These are phyloP conservation scores for Bryoerythrophyllum caledonicum DNA, from an alignment of 225 moss, liverwort and hornwort species.

Conservation along the genomic window DNA sequence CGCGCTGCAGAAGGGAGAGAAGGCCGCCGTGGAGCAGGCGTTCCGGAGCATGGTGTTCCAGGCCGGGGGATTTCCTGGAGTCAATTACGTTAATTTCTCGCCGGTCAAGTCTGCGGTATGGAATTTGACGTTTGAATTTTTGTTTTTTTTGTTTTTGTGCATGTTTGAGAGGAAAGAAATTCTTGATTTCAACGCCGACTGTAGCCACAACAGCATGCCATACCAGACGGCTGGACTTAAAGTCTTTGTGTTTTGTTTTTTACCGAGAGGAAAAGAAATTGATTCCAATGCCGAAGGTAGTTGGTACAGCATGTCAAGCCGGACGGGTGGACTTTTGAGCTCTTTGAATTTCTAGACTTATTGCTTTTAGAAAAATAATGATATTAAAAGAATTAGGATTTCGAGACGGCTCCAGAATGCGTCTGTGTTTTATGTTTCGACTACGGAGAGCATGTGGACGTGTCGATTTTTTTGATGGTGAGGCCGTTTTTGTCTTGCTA, in stretches of 20 bases:
- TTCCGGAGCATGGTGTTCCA: constrained; percentile 61
- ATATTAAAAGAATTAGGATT: background rate
- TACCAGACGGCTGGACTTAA: background rate
- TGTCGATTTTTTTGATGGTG: constrained; percentile 14
- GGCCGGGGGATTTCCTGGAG: constrained; percentile 54
- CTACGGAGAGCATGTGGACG: background rate
- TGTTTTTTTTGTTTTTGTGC: background rate
- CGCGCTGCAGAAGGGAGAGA: constrained; percentile 59
- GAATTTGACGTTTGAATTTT: background rate
- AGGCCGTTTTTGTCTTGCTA: background rate
- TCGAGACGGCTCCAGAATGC: background rate
- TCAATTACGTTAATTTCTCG: constrained; percentile 62
- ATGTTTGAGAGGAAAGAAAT: no score
- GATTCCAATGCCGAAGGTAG: no score
- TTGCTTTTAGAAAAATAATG: background rate
- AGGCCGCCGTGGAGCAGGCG: constrained; percentile 56
- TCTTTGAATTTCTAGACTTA: no score
- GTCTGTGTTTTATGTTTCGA: background rate
- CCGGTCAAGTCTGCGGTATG: constrained; percentile 54
- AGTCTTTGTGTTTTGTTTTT: background rate
- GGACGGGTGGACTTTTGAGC: background rate
- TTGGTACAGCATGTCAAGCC: no score
- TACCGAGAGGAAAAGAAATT: background rate
- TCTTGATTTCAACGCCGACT: no score
- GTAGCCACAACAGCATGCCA: no score